Evolutionary conservation across 352 stramenopile genomes (phyloP).

Genomic region (Phytophthora gonapodyides): DNA sequence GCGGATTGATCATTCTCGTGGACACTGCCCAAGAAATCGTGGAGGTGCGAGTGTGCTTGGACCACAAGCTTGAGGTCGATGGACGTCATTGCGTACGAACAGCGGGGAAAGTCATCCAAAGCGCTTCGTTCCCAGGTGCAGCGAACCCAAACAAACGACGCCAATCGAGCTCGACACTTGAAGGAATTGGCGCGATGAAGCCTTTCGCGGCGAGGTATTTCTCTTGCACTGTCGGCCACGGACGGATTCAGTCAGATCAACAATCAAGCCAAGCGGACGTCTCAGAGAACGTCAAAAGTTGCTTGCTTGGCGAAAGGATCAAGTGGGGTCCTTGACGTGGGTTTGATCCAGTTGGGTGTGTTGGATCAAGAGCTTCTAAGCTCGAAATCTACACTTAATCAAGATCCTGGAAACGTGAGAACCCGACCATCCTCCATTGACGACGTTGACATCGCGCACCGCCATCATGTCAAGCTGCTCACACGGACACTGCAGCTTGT

Average conservation of each 20-base stretch:
- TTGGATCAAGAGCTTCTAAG: conserved; percentile 11
- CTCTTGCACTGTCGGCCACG: neutral
- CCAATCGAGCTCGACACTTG: neutral
- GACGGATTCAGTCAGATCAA: conserved; percentile 2
- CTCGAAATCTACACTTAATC: neutral
- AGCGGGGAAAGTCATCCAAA: conserved; percentile 28
- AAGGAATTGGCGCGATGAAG: neutral
- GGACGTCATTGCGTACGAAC: conserved; percentile 21
- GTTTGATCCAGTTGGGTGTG: conserved; percentile 4
- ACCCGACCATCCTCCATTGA: conserved; percentile 13
- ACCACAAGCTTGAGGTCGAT: conserved; percentile 27
- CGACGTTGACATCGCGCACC: conserved; percentile 26
- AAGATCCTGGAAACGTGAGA: neutral
- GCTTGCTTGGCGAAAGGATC: conserved; percentile 2
- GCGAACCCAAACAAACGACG: neutral
- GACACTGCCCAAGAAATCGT: conserved; percentile 29
- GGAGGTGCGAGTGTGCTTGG: conserved; percentile 31
- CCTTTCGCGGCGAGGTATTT: neutral
- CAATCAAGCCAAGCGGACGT: neutral
- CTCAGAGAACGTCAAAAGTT: conserved; percentile 9
- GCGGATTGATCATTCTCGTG: conserved; percentile 24
- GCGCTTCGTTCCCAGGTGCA: conserved; percentile 15
- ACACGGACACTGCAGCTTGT: conserved; percentile 30
- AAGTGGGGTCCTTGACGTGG: neutral
- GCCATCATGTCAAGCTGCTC: conserved; percentile 22